Evolutionary conservation across 768 basidiomycete species (phyloP), one percentile per base, ranked within the genome.

Genomic region (Russula griseocarnosa): DNA sequence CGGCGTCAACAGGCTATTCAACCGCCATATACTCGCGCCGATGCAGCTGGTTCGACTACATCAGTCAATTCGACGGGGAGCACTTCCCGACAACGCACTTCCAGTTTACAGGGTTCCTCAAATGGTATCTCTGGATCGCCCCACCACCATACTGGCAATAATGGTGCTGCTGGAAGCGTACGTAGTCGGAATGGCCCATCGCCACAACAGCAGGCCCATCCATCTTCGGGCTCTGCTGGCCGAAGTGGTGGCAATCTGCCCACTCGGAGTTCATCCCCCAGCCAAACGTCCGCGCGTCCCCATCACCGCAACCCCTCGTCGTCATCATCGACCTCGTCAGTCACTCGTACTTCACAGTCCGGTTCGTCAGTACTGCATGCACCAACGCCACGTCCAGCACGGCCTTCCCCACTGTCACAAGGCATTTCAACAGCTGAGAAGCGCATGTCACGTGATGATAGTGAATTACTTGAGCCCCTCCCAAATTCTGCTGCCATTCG

Each of bases 381-480:
- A 72, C 72, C 65, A 32, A 71, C 42, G 61, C 71, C 64, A 64
- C 73, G 67, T 59, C 74, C 71, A 59, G 72, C 56, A 70, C 63
- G 73, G 66, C 87, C 87, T 9, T 88, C 88, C 24, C 88, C 89
- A 38, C 76, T 88, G 30, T 87, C 86, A 22, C 87, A 90, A 72
- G 84, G 83, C 61, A 82, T 80, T 64, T 80, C 83, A 10, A 83
- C 84, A 30, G 74, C 83, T 3, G 88, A 90, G 73, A 84, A 86
- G 70, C 84, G 89, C 58, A 87, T 88, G 82, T 90, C 89, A 24
- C 82, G 83, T 64, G 87, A 89, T 74, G 88, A 90, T 70, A 86
- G 83, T 62, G 87, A 89, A 75, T 77, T 88, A 76, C 71, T 75
- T 28, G 79, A 77, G 61, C 75, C 74, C 42, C 63, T 61, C 30